Evolutionary conservation across 2,329 filamentous ascomycete species (phyloP), one percentile per base, ranked within the genome.

Genomic region (Claviceps arundinis): DNA sequence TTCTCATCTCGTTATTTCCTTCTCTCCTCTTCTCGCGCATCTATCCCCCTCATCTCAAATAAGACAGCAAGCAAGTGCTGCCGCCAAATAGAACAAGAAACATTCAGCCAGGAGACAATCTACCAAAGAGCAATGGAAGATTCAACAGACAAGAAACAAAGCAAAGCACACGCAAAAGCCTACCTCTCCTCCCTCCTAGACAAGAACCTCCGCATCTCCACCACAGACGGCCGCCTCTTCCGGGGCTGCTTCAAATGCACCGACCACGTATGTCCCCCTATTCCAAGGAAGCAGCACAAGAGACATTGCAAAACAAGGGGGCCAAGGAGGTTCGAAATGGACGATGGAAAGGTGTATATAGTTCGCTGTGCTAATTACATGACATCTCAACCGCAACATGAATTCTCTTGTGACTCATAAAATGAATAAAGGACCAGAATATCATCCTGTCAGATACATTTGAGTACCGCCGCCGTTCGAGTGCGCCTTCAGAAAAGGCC

Each of bases 201-300:
- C 66, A 87, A 87, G 65, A 87, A 81, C 41, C 71, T 97, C 37
- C 84, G 89, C 53, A 72, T 97, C 51, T 80, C 86, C 60, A 87
- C 85, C 14, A 87, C 82, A 4, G 91, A 97, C 65, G 81, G 80
- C 16, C 87, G 93, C 55, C 82, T 95, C 66, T 98, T 97, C 67
- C 81, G 89, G 52, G 93, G 93, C 19, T 77, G 82, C 57, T 87
- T 98, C 70, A 96, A 94, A 69, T 98, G 93, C 72, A 96, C 90
- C 34, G 93, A 98, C 72, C 82, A 85, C 54, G 89, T 94, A 71
- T 49, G 78, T 74, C 38, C n/a, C 16, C 30, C n/a, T 30, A 19
- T 13, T 26, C 4, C 16, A 14, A 44, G 11, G 22, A 16, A 43
- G 16, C 19, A 42, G 7, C 4, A 13, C 11, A n/a, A 7, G 14